phyloP scores from a whole-genome alignment of 805 yeast genomes.

The Metschnikowia colocasiae region DNA sequence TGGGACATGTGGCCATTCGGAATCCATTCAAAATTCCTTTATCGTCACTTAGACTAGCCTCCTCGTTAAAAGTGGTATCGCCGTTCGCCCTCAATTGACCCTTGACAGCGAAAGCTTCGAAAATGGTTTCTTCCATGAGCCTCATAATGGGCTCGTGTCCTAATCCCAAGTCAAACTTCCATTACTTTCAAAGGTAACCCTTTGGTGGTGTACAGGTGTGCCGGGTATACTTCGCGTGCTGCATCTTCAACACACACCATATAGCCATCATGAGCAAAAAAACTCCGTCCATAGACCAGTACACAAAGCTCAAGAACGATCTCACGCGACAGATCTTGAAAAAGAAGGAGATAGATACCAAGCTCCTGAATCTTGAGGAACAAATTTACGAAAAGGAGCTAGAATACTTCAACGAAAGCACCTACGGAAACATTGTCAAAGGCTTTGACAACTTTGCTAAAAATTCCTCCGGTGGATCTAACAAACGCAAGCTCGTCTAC shows the following conservation, averaged over 20 bases:
- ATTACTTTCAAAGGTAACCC: background rate
- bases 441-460: constrained; percentile 85
- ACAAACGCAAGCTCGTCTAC: constrained; percentile 48
- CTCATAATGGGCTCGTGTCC: too few species aligned
- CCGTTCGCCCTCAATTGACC: too few species aligned
- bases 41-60: too few species aligned
- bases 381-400: constrained; percentile 75
- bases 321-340: constrained; percentile 59
- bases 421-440: constrained; percentile 77
- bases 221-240: background rate
- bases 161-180: too few species aligned
- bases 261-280: constrained; percentile 16
- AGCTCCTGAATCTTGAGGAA: constrained; percentile 65
- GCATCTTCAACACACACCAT: background rate
- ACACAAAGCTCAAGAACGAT: constrained; percentile 62
- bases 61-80: too few species aligned
- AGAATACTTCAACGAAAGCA: constrained; percentile 68
- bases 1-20: background rate
- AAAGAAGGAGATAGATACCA: constrained; percentile 63
- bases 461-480: constrained; percentile 30
- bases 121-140: too few species aligned
- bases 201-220: constrained; percentile 2
- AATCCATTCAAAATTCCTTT: too few species aligned
- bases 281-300: constrained; percentile 41
- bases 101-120: too few species aligned